Evolutionary conservation across 176 grass and related monocot genomes (phyloP).

Genomic region (Guadua angustifolia): DNA sequence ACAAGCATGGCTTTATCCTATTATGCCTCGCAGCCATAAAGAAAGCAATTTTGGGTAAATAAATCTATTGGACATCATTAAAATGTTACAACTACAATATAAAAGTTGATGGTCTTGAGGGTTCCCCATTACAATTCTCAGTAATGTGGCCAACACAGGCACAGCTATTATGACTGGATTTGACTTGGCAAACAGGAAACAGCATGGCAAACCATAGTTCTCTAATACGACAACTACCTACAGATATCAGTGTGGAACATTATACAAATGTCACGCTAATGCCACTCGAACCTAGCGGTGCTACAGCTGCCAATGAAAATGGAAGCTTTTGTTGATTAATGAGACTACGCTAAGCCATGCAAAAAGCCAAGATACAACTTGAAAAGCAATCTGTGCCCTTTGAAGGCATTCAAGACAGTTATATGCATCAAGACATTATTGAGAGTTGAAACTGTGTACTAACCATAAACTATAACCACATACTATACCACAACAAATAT

Average conservation of each 20-base stretch:
- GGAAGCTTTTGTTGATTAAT: background rate
- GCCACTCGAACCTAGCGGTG: background rate
- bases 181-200: background rate
- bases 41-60: background rate
- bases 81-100: background rate
- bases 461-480: background rate
- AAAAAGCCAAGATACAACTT: constrained; percentile 8
- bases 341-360: background rate
- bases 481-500: too few relatives aligned
- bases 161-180: background rate
- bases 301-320: background rate
- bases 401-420: background rate
- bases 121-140: background rate
- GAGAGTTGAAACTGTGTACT: background rate
- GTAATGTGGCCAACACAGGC: background rate
- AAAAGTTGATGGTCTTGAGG: background rate
- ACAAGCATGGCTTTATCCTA: background rate
- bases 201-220: background rate
- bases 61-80: background rate
- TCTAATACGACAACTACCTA: background rate
- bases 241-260: background rate
- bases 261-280: background rate
- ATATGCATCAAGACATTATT: background rate
- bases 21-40: background rate
- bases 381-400: background rate